Conservation (phyloP, 169 alveolate species). For the Hepatocystis sp. region DNA sequence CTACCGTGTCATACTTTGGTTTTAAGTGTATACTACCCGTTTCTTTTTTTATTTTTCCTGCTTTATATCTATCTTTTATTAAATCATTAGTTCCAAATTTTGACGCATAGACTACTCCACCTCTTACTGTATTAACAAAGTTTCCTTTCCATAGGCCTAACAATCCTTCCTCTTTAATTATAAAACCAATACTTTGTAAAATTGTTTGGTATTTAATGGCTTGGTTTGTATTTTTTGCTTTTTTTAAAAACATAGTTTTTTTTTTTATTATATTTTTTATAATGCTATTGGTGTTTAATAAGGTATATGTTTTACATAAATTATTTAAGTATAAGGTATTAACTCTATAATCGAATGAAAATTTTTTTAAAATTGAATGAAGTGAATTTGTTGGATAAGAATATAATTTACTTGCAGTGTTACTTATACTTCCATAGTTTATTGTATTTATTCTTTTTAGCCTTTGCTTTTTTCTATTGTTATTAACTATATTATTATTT, state of each 20-base stretch:
- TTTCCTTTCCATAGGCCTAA: conserved; percentile 91
- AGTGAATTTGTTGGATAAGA: conserved; percentile 2
- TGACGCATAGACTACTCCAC: conserved; percentile 88
- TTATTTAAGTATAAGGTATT: conserved; percentile 21
- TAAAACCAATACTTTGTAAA: conserved; percentile 79
- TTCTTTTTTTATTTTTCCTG: conserved; percentile 48
- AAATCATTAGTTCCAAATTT: conserved; percentile 90
- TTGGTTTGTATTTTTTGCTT: conserved; percentile 4
- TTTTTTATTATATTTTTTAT: conserved; percentile 14
- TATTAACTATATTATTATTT: conserved; percentile 12
- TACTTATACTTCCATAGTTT: too few species aligned
- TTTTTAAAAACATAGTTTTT: conserved; percentile 7
- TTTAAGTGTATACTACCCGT: conserved; percentile 11
- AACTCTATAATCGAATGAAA: conserved; percentile 3
- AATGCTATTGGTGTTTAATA: conserved; percentile 27
- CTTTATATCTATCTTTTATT: conserved; percentile 78
- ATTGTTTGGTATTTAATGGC: conserved; percentile 83
- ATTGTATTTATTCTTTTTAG: too few species aligned
- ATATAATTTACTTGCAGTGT: too few species aligned
- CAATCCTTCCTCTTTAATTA: conserved; percentile 88
- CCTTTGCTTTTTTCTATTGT: conserved; percentile 16
- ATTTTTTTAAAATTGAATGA: conserved; percentile 40
- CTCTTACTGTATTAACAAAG: conserved; percentile 86
- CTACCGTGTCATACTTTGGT: conserved; percentile 18
- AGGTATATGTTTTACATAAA: conserved; percentile 26